Evolutionary conservation across 2,329 filamentous ascomycete genomes (phyloP).

Genomic region (Tolypocladium endophyticum): DNA sequence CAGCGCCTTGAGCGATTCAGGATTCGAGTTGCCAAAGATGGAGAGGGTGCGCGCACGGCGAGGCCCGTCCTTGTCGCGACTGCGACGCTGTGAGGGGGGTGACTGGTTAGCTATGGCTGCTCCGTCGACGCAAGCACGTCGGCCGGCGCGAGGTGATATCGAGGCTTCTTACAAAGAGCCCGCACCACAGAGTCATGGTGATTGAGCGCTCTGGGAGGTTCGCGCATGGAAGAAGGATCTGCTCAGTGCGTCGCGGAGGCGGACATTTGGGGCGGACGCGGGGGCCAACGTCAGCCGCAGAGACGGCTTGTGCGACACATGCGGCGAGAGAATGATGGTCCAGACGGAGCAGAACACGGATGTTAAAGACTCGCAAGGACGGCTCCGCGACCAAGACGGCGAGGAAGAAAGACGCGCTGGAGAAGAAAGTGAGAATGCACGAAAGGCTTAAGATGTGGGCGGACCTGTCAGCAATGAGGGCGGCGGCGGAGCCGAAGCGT

Average conservation of each 20-base stretch:
- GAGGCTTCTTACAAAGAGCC: slow-evolving; percentile 12
- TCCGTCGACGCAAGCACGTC: no score
- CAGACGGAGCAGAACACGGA: neutral
- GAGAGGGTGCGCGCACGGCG: slow-evolving; percentile 26
- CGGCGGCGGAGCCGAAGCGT: neutral
- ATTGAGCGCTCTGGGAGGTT: neutral
- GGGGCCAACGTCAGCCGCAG: neutral
- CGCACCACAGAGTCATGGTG: slow-evolving; percentile 12
- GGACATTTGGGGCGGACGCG: neutral
- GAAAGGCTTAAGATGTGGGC: neutral
- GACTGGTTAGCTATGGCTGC: neutral
- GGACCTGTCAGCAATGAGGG: neutral
- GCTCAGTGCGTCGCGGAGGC: neutral
- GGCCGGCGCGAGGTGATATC: neutral
- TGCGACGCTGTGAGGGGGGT: slow-evolving; percentile 5
- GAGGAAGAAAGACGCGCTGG: neutral
- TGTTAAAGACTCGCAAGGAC: neutral
- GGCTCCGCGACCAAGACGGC: neutral
- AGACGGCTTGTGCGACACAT: neutral
- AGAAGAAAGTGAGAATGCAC: neutral
- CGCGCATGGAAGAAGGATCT: neutral
- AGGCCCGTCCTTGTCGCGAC: slow-evolving; percentile 11
- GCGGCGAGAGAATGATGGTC: neutral
- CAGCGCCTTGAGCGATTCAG: slow-evolving; percentile 16
- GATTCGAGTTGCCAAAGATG: slow-evolving; percentile 26